A percentile compares a stretch with the other conserved stretches of the same genome.
Evolutionary conservation across 2,329 filamentous ascomycete genomes (phyloP).

Genomic region (Pseudogymnoascus sp.): DNA sequence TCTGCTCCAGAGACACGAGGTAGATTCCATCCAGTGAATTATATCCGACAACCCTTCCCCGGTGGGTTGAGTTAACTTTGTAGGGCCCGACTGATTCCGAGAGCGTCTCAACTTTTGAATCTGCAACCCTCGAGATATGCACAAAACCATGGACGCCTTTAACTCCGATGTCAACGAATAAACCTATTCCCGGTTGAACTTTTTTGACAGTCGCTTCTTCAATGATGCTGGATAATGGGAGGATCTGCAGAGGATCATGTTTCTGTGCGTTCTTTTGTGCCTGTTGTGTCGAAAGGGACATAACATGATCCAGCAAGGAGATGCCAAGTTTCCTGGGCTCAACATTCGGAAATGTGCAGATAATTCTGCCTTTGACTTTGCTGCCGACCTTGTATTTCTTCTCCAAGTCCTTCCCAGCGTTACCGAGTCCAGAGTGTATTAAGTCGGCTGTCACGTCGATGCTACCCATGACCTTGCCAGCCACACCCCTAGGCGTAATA

Average conservation of each 20-base stretch:
- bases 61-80: conserved; percentile 70
- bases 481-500: conserved; percentile 64
- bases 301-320: conserved; percentile 78
- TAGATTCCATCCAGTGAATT: conserved; percentile 82
- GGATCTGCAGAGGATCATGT: conserved; percentile 46
- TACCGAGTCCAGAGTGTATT: conserved; percentile 75
- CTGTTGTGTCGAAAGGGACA: conserved; percentile 46
- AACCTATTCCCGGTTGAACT: conserved; percentile 71
- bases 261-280: conserved; percentile 38
- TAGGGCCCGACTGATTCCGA: conserved; percentile 71
- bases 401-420: conserved; percentile 61
- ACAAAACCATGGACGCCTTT: conserved; percentile 74
- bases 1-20: conserved; percentile 75
- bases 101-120: conserved; percentile 79
- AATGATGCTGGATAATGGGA: conserved; percentile 68
- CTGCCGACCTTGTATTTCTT: conserved; percentile 76
- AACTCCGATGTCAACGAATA: conserved; percentile 69
- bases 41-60: conserved; percentile 77
- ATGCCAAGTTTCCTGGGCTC: conserved; percentile 80
- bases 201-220: conserved; percentile 72
- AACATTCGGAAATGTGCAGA: conserved; percentile 76
- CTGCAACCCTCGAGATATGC: conserved; percentile 87
- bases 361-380: conserved; percentile 77
- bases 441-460: conserved; percentile 86
- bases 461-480: conserved; percentile 86